phyloP scores from a whole-genome alignment of 192 early-diverging fungal genomes.

The Backusella tarrabulga region DNA sequence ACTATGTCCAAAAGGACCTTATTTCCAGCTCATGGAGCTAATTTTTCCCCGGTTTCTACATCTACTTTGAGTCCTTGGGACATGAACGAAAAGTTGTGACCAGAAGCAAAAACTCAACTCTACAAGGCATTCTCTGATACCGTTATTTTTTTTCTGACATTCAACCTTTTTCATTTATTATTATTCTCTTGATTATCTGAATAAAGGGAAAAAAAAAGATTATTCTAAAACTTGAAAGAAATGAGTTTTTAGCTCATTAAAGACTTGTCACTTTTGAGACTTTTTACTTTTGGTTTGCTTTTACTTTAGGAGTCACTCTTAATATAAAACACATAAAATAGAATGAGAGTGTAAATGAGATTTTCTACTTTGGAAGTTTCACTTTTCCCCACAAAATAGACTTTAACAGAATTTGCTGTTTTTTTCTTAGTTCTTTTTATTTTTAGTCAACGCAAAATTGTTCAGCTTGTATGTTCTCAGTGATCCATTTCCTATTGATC shows the following conservation, averaged over 20 bases:
- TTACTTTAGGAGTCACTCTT: too few species aligned
- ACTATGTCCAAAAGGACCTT: constrained; percentile 36
- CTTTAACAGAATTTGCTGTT: too few species aligned
- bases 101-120: background rate
- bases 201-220: background rate
- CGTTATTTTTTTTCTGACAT: background rate
- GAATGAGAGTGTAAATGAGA: too few species aligned
- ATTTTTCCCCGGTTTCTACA: background rate
- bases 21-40: constrained; percentile 31
- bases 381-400: too few species aligned
- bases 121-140: background rate
- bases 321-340: too few species aligned
- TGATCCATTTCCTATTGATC: too few species aligned
- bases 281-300: too few species aligned
- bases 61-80: background rate
- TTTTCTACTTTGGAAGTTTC: too few species aligned
- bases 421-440: too few species aligned
- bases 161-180: background rate
- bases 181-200: background rate
- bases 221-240: background rate
- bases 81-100: background rate
- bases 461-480: too few species aligned
- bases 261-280: too few species aligned
- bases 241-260: background rate
- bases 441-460: too few species aligned